phyloP scores from a whole-genome alignment of 352 stramenopile species.

The Globisporangium parvum region DNA sequence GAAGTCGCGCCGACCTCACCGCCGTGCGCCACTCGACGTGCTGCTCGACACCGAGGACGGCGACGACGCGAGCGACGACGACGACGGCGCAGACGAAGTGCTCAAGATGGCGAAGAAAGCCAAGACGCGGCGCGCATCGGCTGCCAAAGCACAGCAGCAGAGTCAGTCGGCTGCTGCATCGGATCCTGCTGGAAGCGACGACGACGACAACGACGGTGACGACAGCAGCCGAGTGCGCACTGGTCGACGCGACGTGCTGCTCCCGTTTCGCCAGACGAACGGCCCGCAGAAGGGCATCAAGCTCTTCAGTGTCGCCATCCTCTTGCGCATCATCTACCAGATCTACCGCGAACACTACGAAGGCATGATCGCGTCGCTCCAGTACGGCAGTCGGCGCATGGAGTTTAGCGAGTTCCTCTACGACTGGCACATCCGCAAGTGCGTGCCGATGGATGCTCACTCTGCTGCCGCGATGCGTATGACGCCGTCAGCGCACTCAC shows the following conservation, averaged over 20 bases:
- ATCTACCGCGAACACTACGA: slow-evolving; percentile 77
- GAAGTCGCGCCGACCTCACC: slow-evolving; percentile 1
- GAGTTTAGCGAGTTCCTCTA: slow-evolving; percentile 83
- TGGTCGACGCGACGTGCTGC: slow-evolving; percentile 29
- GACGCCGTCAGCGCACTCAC: not conserved
- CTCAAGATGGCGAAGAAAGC: slow-evolving; percentile 36
- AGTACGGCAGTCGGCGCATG: slow-evolving; percentile 70
- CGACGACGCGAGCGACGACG: slow-evolving; percentile 16
- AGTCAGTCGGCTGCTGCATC: slow-evolving; percentile 8
- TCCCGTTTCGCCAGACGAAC: slow-evolving; percentile 40
- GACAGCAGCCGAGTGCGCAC: not conserved
- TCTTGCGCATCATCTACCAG: slow-evolving; percentile 57
- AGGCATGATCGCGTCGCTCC: slow-evolving; percentile 46
- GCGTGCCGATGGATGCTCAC: slow-evolving; percentile 6
- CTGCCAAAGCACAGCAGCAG: slow-evolving; percentile 10
- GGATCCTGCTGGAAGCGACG: slow-evolving; percentile 3
- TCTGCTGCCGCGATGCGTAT: not conserved
- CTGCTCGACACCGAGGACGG: slow-evolving; percentile 4
- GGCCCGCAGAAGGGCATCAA: slow-evolving; percentile 36
- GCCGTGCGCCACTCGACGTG: not conserved
- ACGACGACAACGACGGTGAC: slow-evolving; percentile 13
- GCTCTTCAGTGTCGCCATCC: slow-evolving; percentile 53
- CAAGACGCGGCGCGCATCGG: slow-evolving; percentile 35
- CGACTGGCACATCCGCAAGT: slow-evolving; percentile 82
- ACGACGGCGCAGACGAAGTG: slow-evolving; percentile 20